Base-by-base conservation (phyloP, 1,139 yeast genomes). In the Ashbya aceris region DNA sequence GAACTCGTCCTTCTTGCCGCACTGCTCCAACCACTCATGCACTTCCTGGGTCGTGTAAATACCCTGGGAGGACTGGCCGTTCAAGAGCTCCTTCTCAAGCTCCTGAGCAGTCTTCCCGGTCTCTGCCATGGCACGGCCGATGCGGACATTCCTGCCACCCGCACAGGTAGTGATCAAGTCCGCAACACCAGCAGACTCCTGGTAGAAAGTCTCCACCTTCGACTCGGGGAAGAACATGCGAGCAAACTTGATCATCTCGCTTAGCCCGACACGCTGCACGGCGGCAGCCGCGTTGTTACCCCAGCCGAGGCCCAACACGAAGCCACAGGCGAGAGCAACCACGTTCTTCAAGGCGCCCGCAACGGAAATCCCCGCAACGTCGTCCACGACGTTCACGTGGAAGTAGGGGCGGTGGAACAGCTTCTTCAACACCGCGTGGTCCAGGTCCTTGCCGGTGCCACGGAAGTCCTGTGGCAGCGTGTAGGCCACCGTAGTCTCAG, bases 241-340 rank as follows among this genome's bases (percentile, higher is more conserved):
- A 40, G 95, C 93, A 64, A 89, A 89, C 65, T 76, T 76, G 62
- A 86, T 82, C 67, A 81, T 85, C 69, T 89, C 97, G 57, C 80
- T 73, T 45, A 89, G 67, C 40, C 97, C 97, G 53, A 93, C 79
- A 69, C 97, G 79, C 89, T 87, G 86, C 56, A 89, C 77, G 40
- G 96, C 96, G 40, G 96, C 83, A 67, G 87, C 85, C 53, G 97
- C 96, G 61, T 89, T 89, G 68, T 86, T 95, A 62, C 97, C 97
- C 96, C 97, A 89, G 45, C 95, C 95, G 48, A 83, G 74, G 54
- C 96, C 96, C 67, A 85, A 95, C 48, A 87, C 96, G 61, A 87
- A 83, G 42, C 96, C 97, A 44, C 93, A 95, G 45, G 93, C 87
- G 58, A 85, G 73, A 41, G 96, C 96, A 52, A 87, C 85, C 32